Evolutionary conservation across 495 filamentous ascomycete species (phyloP).

Genomic region (Aspergillus ostianus): DNA sequence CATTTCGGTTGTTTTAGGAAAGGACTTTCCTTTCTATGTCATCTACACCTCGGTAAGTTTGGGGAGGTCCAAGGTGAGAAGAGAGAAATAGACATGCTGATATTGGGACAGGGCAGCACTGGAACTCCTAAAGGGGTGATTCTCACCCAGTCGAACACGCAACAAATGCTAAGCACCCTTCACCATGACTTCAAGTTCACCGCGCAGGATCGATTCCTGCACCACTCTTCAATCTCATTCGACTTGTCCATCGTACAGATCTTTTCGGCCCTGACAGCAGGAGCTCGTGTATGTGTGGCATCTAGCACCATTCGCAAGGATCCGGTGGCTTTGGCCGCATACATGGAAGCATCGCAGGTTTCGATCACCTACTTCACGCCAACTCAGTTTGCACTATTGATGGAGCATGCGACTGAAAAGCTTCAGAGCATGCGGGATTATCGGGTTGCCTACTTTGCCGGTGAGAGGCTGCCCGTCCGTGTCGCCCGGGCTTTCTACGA

Average conservation of each 20-base stretch:
- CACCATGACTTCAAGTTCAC: slow-evolving; percentile 22
- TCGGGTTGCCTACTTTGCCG: slow-evolving; percentile 21
- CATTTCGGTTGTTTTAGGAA: neutral
- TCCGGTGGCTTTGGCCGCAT: slow-evolving; percentile 20
- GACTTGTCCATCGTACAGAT: slow-evolving; percentile 36
- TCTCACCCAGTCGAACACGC: slow-evolving; percentile 24
- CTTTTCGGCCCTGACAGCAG: slow-evolving; percentile 25
- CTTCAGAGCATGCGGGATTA: slow-evolving; percentile 16
- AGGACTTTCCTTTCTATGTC: neutral
- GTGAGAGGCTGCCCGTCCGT: slow-evolving; percentile 25
- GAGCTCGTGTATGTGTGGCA: slow-evolving; percentile 28
- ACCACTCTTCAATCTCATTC: slow-evolving; percentile 32
- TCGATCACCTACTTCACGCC: slow-evolving; percentile 27
- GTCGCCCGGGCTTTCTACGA: slow-evolving; percentile 21
- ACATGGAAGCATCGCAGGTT: slow-evolving; percentile 22
- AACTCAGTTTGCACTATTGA: slow-evolving; percentile 30
- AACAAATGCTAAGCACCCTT: slow-evolving; percentile 24
- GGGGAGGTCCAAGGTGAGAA: neutral
- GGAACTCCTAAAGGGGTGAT: slow-evolving; percentile 28
- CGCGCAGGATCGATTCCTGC: slow-evolving; percentile 26
- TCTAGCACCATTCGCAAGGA: slow-evolving; percentile 22
- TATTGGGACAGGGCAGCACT: slow-evolving; percentile 4
- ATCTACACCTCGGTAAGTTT: neutral
- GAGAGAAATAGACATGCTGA: slow-evolving; percentile 6
- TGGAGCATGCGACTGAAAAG: slow-evolving; percentile 19